Conservation (phyloP, 2,329 filamentous ascomycete genomes). For the Calonectria ilicicola region DNA sequence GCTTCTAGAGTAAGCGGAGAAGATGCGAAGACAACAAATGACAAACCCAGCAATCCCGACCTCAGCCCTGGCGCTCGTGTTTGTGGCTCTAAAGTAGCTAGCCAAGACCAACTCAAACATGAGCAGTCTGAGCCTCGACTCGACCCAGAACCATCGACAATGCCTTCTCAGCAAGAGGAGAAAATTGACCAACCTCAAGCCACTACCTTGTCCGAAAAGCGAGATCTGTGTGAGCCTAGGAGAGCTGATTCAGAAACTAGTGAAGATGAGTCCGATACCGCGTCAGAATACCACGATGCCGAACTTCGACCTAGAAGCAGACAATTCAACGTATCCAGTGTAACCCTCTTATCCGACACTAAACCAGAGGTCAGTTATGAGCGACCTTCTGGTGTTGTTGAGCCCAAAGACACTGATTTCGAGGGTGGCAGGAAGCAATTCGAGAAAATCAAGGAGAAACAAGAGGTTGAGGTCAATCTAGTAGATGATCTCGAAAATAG, state of each 20-base stretch:
- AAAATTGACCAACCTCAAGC: neutral
- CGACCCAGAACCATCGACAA: neutral
- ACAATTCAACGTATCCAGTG: neutral
- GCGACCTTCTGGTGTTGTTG: neutral
- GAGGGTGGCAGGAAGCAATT: neutral
- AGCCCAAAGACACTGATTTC: neutral
- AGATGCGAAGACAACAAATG: neutral
- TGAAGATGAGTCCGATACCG: neutral
- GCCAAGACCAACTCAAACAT: neutral
- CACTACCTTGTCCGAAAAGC: neutral
- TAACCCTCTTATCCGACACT: too few relatives aligned
- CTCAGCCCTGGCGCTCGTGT: neutral
- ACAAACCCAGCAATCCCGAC: neutral
- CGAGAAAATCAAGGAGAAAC: neutral
- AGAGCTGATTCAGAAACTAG: neutral
- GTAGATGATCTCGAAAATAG: neutral
- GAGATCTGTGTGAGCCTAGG: neutral
- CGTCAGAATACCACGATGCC: neutral
- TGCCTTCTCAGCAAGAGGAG: neutral
- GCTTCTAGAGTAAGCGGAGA: neutral
- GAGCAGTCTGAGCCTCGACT: neutral
- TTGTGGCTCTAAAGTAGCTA: neutral
- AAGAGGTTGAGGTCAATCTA: neutral
- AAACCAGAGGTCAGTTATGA: too few relatives aligned
- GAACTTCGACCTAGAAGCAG: too few relatives aligned